Evolutionary conservation across 495 filamentous ascomycete genomes (phyloP).

Genomic region (Tuber borchii): DNA sequence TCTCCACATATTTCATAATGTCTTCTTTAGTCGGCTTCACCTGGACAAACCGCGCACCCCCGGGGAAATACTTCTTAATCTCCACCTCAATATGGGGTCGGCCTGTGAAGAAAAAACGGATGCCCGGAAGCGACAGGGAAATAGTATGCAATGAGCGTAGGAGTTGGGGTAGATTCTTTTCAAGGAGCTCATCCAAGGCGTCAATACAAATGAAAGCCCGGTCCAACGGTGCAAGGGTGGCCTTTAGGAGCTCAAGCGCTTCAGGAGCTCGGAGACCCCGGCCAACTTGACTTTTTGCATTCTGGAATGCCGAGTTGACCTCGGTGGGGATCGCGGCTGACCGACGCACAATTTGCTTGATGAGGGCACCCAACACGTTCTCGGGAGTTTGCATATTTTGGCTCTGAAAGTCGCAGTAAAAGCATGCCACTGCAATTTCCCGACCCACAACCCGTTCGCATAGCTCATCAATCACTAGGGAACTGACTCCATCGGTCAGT

Average conservation of each 20-base stretch:
- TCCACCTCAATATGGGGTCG: background rate
- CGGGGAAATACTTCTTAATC: background rate
- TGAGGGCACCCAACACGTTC: background rate
- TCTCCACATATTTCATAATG: background rate
- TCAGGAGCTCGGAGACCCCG: background rate
- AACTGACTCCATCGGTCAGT: background rate
- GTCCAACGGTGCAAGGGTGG: background rate
- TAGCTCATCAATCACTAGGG: background rate
- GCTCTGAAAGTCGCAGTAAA: background rate
- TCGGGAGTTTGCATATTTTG: background rate
- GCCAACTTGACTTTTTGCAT: background rate
- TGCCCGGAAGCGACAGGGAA: background rate
- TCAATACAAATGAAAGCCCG: background rate
- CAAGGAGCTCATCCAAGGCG: background rate
- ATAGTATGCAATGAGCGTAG: background rate
- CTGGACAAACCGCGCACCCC: background rate
- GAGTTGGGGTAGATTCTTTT: background rate
- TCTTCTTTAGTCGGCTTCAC: background rate
- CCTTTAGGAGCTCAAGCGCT: background rate
- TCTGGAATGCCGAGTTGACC: background rate
- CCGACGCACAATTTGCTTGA: background rate
- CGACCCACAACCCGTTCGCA: background rate
- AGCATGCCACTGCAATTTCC: background rate
- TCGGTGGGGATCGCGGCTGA: background rate
- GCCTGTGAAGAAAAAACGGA: background rate